Base-by-base conservation (phyloP, 352 stramenopile species). In the Pythium aquatile region DNA sequence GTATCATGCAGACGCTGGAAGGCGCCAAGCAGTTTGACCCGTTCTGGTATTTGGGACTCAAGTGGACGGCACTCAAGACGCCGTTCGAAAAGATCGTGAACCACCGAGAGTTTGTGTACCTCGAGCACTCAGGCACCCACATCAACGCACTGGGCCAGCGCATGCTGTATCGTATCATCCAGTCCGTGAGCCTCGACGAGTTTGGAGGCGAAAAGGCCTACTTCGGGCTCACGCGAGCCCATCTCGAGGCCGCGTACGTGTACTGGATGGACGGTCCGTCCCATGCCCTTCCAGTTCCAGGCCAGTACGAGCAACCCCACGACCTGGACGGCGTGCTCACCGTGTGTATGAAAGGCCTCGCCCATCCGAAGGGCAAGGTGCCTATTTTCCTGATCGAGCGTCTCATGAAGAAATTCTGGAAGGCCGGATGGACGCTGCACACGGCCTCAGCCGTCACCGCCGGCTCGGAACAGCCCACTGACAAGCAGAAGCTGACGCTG, bases 31-130 rank as follows among this genome's bases (percentile, higher is more conserved):
- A 80, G 2, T 72, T 83, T 5, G 83, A 92, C 33, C 83, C 83
- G 52, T 92, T 90, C 68, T 88, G 79, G 79, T 92, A 87, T 63
- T 26, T 92, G 24, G 79, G 83, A 3, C 71, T 92, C 47, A 89
- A 90, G 74, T 92, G 83, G 83, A 40, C 86, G 55, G 83, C 80
- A n/a, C 32, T 90, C 51, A 77, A 77, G 53, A 88, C 83, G 26
- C 83, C 83, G 4, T 73, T 87, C 37, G 77, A 83, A 37, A 73
- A 73, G 53, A 70, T 92, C 39, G 69, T 89, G 47, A 73, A 79
- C 35, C 81, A 75, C 65, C 79, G 83, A 7, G 83, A 92, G 61
- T 88, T 89, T 53, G 79, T 89, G 6, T 83, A 79, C 59, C 69
- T 92, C 20, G 83, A 92, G 55, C 81, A 88, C 63, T 75, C 82